Evolutionary conservation across 1,139 yeast species (phyloP).

Genomic region (Arxiozyma bovina): DNA sequence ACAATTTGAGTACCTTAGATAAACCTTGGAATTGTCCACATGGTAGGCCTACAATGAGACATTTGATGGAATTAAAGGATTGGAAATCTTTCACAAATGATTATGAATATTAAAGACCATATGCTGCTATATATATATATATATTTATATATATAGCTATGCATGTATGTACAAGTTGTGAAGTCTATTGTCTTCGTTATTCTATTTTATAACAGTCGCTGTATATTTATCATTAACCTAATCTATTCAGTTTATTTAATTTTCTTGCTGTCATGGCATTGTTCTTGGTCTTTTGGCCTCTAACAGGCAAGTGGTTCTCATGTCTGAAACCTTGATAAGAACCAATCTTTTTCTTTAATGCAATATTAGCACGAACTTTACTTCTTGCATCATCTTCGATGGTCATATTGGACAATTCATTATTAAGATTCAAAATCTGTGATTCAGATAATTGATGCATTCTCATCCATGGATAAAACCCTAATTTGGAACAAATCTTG

Average conservation of each 20-base stretch:
- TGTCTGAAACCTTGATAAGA: constrained; percentile 87
- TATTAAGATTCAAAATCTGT: constrained; percentile 75
- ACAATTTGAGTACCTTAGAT: constrained; percentile 59
- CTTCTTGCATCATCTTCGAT: constrained; percentile 83
- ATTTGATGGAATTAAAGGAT: constrained; percentile 53
- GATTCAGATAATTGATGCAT: constrained; percentile 89
- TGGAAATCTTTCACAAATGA: constrained; percentile 42
- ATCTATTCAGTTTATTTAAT: constrained; percentile 70
- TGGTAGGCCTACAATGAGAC: constrained; percentile 95
- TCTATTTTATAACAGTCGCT: no score
- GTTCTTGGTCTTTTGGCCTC: constrained; percentile 88
- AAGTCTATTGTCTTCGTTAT: no score
- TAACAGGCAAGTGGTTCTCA: constrained; percentile 79
- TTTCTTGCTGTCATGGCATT: constrained; percentile 85
- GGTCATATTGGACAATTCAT: constrained; percentile 73
- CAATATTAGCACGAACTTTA: constrained; percentile 68
- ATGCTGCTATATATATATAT: neutral
- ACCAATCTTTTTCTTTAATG: constrained; percentile 72
- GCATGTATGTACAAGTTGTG: neutral
- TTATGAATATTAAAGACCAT: constrained; percentile 18
- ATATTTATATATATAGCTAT: no score
- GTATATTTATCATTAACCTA: constrained; percentile 30
- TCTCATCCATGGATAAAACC: constrained; percentile 87
- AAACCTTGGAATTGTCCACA: constrained; percentile 99
- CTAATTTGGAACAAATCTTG: constrained; percentile 74